Evolutionary conservation across 2,329 filamentous ascomycete genomes (phyloP).

Genomic region (Xenoacremonium recifei): DNA sequence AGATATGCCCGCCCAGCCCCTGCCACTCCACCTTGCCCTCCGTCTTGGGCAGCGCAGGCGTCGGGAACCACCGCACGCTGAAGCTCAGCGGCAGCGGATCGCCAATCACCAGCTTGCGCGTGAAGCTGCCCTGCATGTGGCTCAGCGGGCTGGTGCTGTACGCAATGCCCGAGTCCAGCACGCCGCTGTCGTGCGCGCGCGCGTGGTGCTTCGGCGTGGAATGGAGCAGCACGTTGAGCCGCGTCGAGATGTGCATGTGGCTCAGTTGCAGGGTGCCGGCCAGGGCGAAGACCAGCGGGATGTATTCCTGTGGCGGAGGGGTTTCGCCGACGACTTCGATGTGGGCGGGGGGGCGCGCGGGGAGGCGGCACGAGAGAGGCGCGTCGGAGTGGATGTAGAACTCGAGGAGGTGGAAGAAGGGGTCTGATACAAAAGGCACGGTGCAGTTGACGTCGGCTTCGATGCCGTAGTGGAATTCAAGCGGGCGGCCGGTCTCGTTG

Average conservation of each 20-base stretch:
- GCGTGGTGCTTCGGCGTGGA: constrained; percentile 60
- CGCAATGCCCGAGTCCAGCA: constrained; percentile 82
- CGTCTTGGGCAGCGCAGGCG: constrained; percentile 66
- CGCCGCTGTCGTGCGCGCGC: constrained; percentile 67
- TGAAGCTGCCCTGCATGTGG: constrained; percentile 51
- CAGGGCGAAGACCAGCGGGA: constrained; percentile 84
- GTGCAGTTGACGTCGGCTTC: constrained; percentile 84
- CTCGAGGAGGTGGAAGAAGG: constrained; percentile 86
- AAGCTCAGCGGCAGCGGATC: constrained; percentile 79
- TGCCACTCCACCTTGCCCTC: constrained; percentile 65
- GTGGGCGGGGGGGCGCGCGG: constrained; percentile 65
- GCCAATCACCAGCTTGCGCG: constrained; percentile 76
- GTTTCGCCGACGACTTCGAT: constrained; percentile 54
- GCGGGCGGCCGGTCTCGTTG: constrained; percentile 79
- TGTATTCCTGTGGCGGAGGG: constrained; percentile 58
- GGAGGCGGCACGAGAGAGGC: constrained; percentile 86
- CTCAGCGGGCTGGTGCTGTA: constrained; percentile 78
- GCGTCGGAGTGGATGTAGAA: constrained; percentile 98
- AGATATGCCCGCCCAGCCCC: constrained; percentile 63
- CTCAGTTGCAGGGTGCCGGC: constrained; percentile 85
- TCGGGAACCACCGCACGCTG: constrained; percentile 84
- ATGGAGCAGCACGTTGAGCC: constrained; percentile 87
- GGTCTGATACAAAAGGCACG: constrained; percentile 71
- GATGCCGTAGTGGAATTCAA: constrained; percentile 84
- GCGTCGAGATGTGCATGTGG: constrained; percentile 87